These are phyloP conservation scores for Usnea hakonensis DNA, from an alignment of 495 filamentous ascomycete species.

Conservation along the genomic window DNA sequence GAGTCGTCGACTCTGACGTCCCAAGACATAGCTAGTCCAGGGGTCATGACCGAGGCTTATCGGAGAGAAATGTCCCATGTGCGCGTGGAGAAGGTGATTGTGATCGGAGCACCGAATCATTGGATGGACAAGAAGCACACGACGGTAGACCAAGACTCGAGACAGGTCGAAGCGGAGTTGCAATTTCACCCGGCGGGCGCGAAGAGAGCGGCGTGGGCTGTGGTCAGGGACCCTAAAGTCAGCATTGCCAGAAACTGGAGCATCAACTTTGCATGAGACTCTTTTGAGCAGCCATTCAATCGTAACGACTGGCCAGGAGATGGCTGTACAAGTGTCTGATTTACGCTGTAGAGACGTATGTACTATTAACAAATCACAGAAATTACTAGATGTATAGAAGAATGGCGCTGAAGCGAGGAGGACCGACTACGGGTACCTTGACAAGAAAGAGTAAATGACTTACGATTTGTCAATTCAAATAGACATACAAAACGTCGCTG, in stretches of 20 bases:
- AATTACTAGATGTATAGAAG: no score
- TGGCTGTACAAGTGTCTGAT: no score
- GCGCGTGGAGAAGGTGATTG: conserved; percentile 68
- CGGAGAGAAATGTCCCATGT: conserved; percentile 68
- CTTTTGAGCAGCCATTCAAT: no score
- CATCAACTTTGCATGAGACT: conserved; percentile 52
- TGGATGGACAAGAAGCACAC: conserved; percentile 64
- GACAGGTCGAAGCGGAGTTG: conserved; percentile 38
- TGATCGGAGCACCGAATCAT: conserved; percentile 67
- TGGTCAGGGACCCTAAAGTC: conserved; percentile 73
- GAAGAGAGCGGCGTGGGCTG: conserved; percentile 66
- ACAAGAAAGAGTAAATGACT: no score
- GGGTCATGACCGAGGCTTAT: conserved; percentile 57
- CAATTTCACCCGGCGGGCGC: conserved; percentile 51
- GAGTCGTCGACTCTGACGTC: not conserved
- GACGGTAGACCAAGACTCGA: conserved; percentile 53
- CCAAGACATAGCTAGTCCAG: conserved; percentile 22
- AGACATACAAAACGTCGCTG: no score
- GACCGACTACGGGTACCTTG: no score
- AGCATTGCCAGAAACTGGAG: conserved; percentile 75
- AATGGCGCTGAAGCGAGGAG: no score
- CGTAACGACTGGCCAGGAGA: no score
- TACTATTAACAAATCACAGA: no score
- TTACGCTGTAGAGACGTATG: no score
- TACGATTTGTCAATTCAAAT: no score